A percentile compares a stretch with the other conserved stretches of the same genome.
phyloP scores from a whole-genome alignment of 305 asterid species.

The Petunia hybrid region DNA sequence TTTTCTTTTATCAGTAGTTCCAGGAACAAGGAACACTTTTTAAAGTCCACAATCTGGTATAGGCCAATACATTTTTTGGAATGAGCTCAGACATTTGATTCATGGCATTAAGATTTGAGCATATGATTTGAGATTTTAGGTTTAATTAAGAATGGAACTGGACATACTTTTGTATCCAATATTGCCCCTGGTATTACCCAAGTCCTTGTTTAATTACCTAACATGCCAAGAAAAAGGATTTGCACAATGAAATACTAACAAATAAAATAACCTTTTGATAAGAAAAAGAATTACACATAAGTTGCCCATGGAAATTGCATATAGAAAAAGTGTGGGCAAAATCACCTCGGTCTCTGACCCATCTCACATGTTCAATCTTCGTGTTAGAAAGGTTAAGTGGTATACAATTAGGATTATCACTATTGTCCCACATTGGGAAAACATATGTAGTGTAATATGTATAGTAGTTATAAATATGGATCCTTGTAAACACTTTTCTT shows the following conservation, averaged over 20 bases:
- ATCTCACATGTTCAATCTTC: background rate
- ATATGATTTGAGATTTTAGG: background rate
- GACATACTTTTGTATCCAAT: background rate
- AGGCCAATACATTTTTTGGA: background rate
- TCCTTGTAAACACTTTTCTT: too few relatives aligned
- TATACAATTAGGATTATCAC: too few relatives aligned
- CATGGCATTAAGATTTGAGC: background rate
- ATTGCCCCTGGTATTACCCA: background rate
- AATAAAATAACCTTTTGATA: slow-evolving; percentile 2
- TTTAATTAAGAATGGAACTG: background rate
- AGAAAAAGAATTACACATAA: background rate
- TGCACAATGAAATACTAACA: background rate
- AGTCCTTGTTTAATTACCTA: background rate
- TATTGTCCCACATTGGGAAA: too few relatives aligned
- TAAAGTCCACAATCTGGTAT: background rate
- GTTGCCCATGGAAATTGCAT: background rate
- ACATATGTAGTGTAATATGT: too few relatives aligned
- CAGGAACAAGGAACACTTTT: background rate
- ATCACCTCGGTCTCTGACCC: background rate
- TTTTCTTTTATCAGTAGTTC: too few relatives aligned
- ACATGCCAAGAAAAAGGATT: background rate
- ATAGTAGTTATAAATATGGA: too few relatives aligned
- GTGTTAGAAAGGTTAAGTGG: too few relatives aligned
- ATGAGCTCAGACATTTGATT: background rate
- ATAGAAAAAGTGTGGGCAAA: background rate